Base-by-base conservation (phyloP, 2,329 filamentous ascomycete genomes). In the Penicillium sp. region DNA sequence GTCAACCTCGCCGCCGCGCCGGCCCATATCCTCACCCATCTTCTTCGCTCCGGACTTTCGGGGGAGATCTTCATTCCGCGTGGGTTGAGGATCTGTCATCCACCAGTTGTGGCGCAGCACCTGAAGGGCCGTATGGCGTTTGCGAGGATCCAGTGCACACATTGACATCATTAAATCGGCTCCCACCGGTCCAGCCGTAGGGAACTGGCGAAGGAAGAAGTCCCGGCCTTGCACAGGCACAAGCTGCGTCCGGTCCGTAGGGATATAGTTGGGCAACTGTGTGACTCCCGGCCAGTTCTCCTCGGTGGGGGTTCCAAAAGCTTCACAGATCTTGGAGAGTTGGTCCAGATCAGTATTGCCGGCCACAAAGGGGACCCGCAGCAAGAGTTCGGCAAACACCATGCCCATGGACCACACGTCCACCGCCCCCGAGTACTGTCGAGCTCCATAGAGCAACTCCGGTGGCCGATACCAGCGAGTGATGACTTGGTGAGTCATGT, bases 381-480 rank as follows among this genome's bases (percentile, higher is more conserved):
- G 81, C 56, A 96, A 81, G 51, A 99, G 84, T 76, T 99, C 95
- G 29, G 93, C 93, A 66, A 99, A 95, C 11, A 99, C 92, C 70
- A 91, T 87, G 48, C 91, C 95, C 55, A 96, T 90, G 48, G 89
- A 93, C 93, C 95, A 99, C 57, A 99, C 82, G 72, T 99, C 95
- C 21, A 97, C 95, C 7, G 89, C 90, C 24, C 92, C 92, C 44
- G 87, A 88, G 78, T 99, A 99, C 77, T 95, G 90, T 56, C 86
- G 85, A 2, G 92, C 91, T 57, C 93, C 92, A 70, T 93, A 97
- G 62, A 98, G 86, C 22, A 99, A 84, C 80, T 99, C 95, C 0
- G 93, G 93, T 0, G 95, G 93, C 1, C 93, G 85, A 79, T 98
- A 99, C 92, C 95, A 99, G 63, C 92, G 87, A 19, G 95, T 99